Evolutionary conservation across 2,329 filamentous ascomycete genomes (phyloP).

Genomic region (Beauveria scarabaeidicola): DNA sequence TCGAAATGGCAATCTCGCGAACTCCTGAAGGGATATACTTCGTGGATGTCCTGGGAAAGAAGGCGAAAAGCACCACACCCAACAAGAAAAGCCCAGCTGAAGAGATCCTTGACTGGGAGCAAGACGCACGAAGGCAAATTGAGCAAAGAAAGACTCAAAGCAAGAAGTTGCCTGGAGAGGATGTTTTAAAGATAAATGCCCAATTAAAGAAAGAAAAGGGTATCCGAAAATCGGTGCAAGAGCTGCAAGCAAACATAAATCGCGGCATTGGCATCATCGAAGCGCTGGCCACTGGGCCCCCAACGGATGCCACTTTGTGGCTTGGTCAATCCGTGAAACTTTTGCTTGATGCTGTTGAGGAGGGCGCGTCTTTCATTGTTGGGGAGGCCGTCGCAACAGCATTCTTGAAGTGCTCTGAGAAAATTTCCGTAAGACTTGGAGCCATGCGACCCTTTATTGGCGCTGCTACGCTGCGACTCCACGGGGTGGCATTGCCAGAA

Average conservation of each 20-base stretch:
- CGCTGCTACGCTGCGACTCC: constrained; percentile 72
- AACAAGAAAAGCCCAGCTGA: constrained; percentile 94
- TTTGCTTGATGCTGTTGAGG: constrained; percentile 65
- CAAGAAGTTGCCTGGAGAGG: constrained; percentile 84
- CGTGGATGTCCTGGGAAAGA: constrained; percentile 83
- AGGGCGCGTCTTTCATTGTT: constrained; percentile 72
- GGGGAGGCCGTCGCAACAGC: constrained; percentile 70
- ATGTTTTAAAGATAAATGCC: constrained; percentile 81
- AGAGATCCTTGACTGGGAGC: constrained; percentile 94
- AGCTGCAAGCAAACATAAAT: constrained; percentile 60
- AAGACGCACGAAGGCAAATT: constrained; percentile 76
- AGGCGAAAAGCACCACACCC: constrained; percentile 57
- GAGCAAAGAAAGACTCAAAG: constrained; percentile 89
- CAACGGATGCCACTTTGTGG: constrained; percentile 84
- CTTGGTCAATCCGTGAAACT: constrained; percentile 72
- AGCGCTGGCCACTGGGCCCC: constrained; percentile 74
- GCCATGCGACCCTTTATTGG: constrained; percentile 74
- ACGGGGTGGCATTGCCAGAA: constrained; percentile 64
- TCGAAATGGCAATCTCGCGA: constrained; percentile 86
- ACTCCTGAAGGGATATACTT: constrained; percentile 84
- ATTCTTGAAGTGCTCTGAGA: constrained; percentile 72
- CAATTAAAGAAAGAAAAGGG: constrained; percentile 80
- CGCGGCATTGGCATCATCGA: constrained; percentile 81
- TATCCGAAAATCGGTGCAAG: constrained; percentile 65
- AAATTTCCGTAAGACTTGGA: constrained; percentile 66